Evolutionary conservation across 345 rosid species (phyloP).

Genomic region (Angophora floribunda): DNA sequence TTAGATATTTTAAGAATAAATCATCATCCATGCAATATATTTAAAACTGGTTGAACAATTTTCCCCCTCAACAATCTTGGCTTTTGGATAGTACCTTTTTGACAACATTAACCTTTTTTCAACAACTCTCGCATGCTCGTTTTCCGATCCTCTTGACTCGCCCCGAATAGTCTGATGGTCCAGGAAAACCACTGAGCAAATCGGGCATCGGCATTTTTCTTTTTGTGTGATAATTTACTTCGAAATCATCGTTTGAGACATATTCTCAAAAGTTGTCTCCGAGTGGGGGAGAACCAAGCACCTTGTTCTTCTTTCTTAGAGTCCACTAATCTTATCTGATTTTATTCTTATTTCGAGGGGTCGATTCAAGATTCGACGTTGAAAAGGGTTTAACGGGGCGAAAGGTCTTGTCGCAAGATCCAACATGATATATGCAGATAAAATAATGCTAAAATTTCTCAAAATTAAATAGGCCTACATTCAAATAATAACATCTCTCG

Average conservation of each 20-base stretch:
- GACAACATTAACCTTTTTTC: neutral
- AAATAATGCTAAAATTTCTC: neutral
- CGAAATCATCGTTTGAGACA: neutral
- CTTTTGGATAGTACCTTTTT: neutral
- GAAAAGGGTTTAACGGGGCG: neutral
- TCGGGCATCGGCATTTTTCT: neutral
- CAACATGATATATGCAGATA: neutral
- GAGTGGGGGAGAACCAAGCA: neutral
- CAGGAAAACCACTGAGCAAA: neutral
- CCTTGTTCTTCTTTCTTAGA: neutral
- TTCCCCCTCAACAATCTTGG: neutral
- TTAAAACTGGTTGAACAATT: neutral
- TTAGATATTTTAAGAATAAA: fast-evolving
- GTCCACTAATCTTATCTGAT: neutral
- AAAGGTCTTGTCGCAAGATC: neutral
- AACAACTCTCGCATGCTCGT: neutral
- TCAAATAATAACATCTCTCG: neutral
- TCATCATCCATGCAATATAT: fast-evolving
- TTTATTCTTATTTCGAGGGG: neutral
- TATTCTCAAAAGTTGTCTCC: neutral
- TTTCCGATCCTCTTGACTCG: neutral
- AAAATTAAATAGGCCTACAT: neutral
- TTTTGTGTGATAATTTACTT: neutral
- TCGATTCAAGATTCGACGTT: neutral
- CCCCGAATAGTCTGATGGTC: neutral